Conservation (phyloP, 176 grass and related monocot species). For the Chrysopogon serrulatus region DNA sequence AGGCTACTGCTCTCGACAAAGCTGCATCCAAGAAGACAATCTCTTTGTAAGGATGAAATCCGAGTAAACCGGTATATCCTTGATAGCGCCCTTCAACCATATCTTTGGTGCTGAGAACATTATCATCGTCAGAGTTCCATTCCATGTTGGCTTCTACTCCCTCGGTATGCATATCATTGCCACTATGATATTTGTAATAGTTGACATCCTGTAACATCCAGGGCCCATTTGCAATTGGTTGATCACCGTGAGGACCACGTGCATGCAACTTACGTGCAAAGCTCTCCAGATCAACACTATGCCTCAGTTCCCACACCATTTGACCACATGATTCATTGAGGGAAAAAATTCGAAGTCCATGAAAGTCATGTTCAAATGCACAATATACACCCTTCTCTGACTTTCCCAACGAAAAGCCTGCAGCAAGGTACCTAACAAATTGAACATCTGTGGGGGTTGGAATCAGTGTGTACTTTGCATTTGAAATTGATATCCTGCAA, state of each 20-base stretch:
- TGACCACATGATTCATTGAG: background rate
- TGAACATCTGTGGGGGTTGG: background rate
- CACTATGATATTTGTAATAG: background rate
- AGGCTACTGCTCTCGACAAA: background rate
- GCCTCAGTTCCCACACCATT: background rate
- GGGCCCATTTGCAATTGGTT: too few species aligned
- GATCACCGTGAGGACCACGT: background rate
- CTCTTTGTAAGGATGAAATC: slow-evolving; percentile 6
- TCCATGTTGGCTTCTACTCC: background rate
- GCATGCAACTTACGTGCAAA: background rate
- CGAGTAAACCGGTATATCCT: background rate
- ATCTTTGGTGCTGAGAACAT: background rate
- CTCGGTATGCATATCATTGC: background rate
- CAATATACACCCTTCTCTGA: too few species aligned
- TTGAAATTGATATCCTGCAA: too few species aligned
- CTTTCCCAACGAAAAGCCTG: too few species aligned
- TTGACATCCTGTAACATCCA: background rate
- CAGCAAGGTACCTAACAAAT: too few species aligned
- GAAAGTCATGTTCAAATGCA: too few species aligned
- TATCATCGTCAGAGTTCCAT: background rate
- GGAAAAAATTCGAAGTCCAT: background rate
- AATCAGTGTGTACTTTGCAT: background rate
- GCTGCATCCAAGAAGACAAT: background rate
- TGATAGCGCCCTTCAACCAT: background rate
- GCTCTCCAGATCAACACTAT: background rate